phyloP scores from a whole-genome alignment of 129 eudicot genomes.

The Saussurea involucrata region DNA sequence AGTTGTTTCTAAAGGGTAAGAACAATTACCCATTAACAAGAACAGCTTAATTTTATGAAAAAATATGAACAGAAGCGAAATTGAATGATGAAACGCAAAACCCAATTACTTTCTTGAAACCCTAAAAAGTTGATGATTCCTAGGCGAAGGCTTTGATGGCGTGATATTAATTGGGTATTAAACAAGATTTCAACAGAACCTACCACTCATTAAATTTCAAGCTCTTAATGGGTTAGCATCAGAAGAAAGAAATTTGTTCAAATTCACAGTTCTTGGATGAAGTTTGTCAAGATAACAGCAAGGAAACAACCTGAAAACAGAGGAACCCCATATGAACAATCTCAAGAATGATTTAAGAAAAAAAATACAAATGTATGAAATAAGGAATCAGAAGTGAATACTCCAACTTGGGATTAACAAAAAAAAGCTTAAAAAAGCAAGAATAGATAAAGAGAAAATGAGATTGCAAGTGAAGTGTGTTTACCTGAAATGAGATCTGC shows the following conservation, averaged over 20 bases:
- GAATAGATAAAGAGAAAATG: slow-evolving; percentile 5
- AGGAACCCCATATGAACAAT: neutral
- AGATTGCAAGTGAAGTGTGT: slow-evolving; percentile 25
- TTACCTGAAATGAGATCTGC: slow-evolving; percentile 34
- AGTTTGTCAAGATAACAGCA: slow-evolving; percentile 16
- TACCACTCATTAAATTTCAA: neutral
- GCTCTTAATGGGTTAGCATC: neutral
- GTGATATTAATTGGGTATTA: slow-evolving; percentile 5
- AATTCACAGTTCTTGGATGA: neutral
- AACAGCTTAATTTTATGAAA: neutral
- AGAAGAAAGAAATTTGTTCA: neutral
- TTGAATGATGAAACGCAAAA: slow-evolving; percentile 1
- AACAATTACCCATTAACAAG: slow-evolving; percentile 26
- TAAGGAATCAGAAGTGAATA: slow-evolving; percentile 6
- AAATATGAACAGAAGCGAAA: neutral
- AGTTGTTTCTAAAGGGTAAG: neutral
- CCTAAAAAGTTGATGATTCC: neutral
- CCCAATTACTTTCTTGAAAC: slow-evolving; percentile 22
- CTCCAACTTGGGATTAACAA: neutral
- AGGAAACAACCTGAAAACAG: slow-evolving; percentile 23
- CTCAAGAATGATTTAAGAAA: neutral
- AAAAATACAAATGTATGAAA: neutral
- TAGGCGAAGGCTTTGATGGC: neutral
- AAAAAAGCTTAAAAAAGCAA: neutral
- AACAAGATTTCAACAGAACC: slow-evolving; percentile 1